Evolutionary conservation across 2,329 filamentous ascomycete genomes (phyloP).

Genomic region (Sporothrix inflata): DNA sequence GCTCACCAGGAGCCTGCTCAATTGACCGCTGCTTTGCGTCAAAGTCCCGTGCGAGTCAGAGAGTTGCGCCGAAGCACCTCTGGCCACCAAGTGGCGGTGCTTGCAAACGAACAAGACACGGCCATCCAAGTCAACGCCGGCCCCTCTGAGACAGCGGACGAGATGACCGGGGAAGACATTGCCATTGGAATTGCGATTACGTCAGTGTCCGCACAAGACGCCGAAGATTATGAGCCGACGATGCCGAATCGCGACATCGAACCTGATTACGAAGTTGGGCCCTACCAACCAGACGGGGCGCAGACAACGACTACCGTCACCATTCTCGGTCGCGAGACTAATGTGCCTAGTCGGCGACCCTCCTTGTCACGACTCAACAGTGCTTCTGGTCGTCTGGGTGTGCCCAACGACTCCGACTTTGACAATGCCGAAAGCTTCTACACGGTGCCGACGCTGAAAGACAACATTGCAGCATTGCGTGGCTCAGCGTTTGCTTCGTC

Average conservation of each 20-base stretch:
- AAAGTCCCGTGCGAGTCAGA: constrained; percentile 7
- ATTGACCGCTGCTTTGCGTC: neutral
- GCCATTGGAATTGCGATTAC: constrained; percentile 5
- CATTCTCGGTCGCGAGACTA: constrained; percentile 52
- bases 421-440: constrained; percentile 41
- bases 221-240: neutral
- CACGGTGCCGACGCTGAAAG: constrained; percentile 39
- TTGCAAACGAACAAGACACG: neutral
- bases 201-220: neutral
- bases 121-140: neutral
- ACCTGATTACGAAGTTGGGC: constrained; percentile 46
- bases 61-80: neutral
- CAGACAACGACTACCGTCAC: constrained; percentile 56
- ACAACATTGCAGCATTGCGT: constrained; percentile 42
- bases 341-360: constrained; percentile 39
- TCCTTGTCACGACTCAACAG: constrained; percentile 22
- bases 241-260: neutral
- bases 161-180: neutral
- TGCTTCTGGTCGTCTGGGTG: constrained; percentile 22
- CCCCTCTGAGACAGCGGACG: neutral
- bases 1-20: neutral
- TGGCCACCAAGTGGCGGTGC: neutral
- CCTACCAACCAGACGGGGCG: constrained; percentile 45
- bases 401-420: constrained; percentile 31
- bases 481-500: constrained; percentile 41